A percentile compares a stretch with the other conserved stretches of the same genome.
Evolutionary conservation across 116 monocot genomes (phyloP).

Genomic region (Zostera marina): DNA sequence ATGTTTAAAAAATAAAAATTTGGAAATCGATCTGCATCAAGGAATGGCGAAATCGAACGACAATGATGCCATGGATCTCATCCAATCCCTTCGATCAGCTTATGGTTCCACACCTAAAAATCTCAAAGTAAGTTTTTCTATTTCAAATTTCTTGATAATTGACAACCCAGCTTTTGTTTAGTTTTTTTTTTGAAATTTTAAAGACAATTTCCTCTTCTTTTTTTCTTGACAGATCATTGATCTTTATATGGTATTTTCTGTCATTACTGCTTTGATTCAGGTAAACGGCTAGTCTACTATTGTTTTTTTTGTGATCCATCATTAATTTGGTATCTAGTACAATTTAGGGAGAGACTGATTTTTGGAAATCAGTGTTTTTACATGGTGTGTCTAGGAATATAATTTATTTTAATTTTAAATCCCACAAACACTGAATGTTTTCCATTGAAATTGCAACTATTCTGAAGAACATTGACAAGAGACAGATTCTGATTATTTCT

Average conservation of each 20-base stretch:
- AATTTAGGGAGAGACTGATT: too few species aligned
- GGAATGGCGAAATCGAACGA: conserved; percentile 14
- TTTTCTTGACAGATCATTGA: conserved; percentile 5
- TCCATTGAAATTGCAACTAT: too few species aligned
- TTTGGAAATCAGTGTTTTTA: too few species aligned
- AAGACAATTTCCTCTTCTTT: background rate
- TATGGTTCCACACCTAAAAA: conserved; percentile 64
- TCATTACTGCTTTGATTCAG: conserved; percentile 8
- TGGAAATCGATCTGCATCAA: background rate
- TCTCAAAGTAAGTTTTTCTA: conserved; percentile 40
- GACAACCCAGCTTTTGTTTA: background rate
- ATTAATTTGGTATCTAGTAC: too few species aligned
- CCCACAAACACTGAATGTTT: too few species aligned
- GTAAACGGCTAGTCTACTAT: too few species aligned
- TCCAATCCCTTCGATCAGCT: conserved; percentile 54
- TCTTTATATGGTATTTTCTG: conserved; percentile 7
- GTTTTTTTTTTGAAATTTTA: background rate
- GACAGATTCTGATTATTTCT: too few species aligned
- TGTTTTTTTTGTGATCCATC: too few species aligned
- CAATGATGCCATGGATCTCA: conserved; percentile 46
- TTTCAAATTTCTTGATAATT: background rate
- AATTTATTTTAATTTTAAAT: too few species aligned
- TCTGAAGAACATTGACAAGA: too few species aligned
- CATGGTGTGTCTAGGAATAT: too few species aligned
- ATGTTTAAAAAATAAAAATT: too few species aligned